A percentile compares a stretch with the other conserved stretches of the same genome.
Conservation (phyloP, 2,329 filamentous ascomycete species). For the Pyricularia grisea region DNA sequence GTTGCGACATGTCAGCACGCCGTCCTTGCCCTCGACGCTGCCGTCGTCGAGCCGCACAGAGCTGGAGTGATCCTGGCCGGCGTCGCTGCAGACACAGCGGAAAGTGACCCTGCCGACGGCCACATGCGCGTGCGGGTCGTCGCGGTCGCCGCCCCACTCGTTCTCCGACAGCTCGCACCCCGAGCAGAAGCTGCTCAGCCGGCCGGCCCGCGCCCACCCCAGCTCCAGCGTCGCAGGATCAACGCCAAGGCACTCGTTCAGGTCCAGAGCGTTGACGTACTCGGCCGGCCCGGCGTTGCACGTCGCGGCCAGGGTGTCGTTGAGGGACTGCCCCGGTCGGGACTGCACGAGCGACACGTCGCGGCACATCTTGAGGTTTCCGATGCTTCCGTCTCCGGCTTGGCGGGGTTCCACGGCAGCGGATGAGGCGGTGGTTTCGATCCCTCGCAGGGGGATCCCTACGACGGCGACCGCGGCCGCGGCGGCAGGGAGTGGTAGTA, state of each 20-base stretch:
- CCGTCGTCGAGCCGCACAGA: neutral
- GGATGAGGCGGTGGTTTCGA: neutral
- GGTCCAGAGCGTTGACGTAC: neutral
- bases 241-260: neutral
- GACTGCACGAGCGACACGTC: neutral
- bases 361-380: neutral
- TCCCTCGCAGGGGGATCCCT: neutral
- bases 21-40: neutral
- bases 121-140: neutral
- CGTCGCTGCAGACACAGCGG: neutral
- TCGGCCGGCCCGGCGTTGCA: neutral
- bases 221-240: neutral
- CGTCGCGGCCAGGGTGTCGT: neutral
- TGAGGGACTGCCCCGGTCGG: neutral
- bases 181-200: neutral
- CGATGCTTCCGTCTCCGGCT: neutral
- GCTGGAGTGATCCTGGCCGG: neutral
- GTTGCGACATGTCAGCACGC: neutral
- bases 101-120: neutral
- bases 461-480: neutral
- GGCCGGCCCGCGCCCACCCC: neutral
- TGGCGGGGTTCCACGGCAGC: neutral
- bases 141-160: neutral
- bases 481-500: neutral
- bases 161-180: neutral